A percentile compares a stretch with the other conserved stretches of the same genome.
phyloP scores from a whole-genome alignment of 2,329 filamentous ascomycete species.

The Trichoderma simmonsii region DNA sequence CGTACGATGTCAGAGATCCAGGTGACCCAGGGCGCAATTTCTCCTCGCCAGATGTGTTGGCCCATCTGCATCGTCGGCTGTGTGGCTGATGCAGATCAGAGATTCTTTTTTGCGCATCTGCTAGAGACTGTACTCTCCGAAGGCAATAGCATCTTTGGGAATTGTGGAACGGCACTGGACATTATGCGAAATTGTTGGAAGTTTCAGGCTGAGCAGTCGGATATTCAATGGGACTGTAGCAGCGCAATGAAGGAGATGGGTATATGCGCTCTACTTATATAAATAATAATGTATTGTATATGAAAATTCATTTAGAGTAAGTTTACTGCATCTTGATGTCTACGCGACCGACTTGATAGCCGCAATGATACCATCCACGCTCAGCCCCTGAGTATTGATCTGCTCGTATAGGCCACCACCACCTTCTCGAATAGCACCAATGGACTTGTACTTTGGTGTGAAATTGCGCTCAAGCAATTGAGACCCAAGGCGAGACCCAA shows the following conservation, averaged over 20 bases:
- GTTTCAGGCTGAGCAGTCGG: background rate
- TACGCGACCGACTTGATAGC: too few relatives aligned
- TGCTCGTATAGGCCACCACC: too few relatives aligned
- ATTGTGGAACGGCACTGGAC: background rate
- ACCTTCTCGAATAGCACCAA: too few relatives aligned
- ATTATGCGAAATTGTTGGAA: background rate
- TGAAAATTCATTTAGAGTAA: too few relatives aligned
- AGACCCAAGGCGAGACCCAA: too few relatives aligned
- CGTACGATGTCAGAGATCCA: background rate
- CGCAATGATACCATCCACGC: too few relatives aligned
- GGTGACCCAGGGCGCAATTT: background rate
- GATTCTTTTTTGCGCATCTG: background rate
- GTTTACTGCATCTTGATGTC: too few relatives aligned
- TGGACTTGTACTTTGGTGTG: too few relatives aligned
- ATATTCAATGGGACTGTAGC: background rate
- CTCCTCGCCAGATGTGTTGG: background rate
- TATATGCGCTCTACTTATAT: background rate
- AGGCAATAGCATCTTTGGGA: background rate
- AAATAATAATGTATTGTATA: background rate
- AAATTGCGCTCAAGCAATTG: too few relatives aligned
- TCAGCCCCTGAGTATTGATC: too few relatives aligned
- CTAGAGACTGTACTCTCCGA: background rate
- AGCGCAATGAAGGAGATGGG: background rate
- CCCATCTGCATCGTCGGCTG: background rate
- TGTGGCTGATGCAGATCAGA: background rate